Evolutionary conservation across 2,329 filamentous ascomycete genomes (phyloP).

Genomic region (Aurifilum marmelostoma): DNA sequence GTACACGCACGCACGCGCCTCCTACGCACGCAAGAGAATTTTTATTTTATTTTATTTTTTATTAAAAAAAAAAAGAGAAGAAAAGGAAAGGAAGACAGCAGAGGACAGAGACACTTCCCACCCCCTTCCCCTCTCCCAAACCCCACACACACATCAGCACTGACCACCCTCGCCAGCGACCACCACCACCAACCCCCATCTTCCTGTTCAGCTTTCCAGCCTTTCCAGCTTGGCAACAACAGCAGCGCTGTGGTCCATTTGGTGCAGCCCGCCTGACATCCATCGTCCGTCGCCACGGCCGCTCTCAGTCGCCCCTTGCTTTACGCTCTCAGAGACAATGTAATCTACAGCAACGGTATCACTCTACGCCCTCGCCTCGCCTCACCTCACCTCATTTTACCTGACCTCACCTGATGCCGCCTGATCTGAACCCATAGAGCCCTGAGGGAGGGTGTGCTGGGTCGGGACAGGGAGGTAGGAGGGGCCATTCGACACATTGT

Average conservation of each 20-base stretch:
- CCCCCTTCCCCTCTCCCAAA: not conserved
- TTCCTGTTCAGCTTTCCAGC: constrained; percentile 9
- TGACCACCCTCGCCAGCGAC: not conserved
- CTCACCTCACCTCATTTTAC: constrained; percentile 3
- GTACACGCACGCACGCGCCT: not conserved
- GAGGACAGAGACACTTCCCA: not conserved
- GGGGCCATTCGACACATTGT: not conserved
- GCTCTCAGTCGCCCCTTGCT: not conserved
- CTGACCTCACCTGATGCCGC: not conserved
- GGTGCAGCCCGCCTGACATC: not conserved
- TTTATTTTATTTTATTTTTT: no score
- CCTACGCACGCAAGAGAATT: not conserved
- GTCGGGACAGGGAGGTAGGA: no score
- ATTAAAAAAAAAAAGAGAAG: no score
- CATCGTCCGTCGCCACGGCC: not conserved
- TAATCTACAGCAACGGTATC: not conserved
- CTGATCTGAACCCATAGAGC: not conserved
- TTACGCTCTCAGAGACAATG: not conserved
- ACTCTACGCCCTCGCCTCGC: not conserved
- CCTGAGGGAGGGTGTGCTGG: not conserved
- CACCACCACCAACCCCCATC: not conserved
- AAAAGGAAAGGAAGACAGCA: not conserved
- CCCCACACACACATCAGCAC: not conserved
- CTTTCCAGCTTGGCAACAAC: constrained; percentile 1
- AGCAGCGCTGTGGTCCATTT: not conserved